Conservation (phyloP, 495 filamentous ascomycete genomes). For the Podospora pseudopauciseta region DNA sequence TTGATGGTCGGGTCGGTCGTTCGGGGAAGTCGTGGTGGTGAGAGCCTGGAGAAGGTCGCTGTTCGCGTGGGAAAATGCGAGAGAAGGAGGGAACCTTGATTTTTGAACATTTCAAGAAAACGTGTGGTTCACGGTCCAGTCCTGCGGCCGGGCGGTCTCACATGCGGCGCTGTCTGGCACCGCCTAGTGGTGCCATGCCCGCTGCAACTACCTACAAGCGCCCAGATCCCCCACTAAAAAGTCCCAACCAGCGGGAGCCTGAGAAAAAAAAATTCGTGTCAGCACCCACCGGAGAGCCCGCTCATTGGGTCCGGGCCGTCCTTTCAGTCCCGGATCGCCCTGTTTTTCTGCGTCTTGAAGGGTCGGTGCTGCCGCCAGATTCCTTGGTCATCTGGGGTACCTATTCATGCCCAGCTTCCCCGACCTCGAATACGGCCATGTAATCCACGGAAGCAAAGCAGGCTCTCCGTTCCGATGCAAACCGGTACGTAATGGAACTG, state of each 20-base stretch:
- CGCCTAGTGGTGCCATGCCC: not conserved
- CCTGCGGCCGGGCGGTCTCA: too few species aligned
- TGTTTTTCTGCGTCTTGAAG: conserved; percentile 12
- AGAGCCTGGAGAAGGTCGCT: not conserved
- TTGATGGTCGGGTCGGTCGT: conserved; percentile 29
- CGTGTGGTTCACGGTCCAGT: not conserved
- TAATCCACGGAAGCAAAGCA: conserved; percentile 1
- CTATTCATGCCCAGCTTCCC: conserved; percentile 2
- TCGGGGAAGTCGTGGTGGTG: conserved; percentile 12
- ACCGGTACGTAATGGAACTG: not conserved
- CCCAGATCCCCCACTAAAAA: conserved; percentile 2
- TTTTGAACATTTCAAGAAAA: conserved; percentile 1
- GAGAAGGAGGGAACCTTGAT: not conserved
- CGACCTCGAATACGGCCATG: not conserved
- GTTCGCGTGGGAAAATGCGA: not conserved
- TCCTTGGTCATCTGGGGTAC: conserved; percentile 6
- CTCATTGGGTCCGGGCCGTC: conserved; percentile 7
- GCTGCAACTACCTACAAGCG: conserved; percentile 1
- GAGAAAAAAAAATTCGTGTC: conserved; percentile 11
- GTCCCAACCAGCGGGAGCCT: conserved; percentile 3
- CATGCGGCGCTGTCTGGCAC: not conserved
- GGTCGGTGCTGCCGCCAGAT: not conserved
- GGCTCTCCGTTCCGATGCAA: not conserved
- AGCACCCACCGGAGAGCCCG: not conserved
- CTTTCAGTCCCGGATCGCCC: conserved; percentile 14